Base-by-base conservation (phyloP, 495 filamentous ascomycete genomes). In the Penicillium ochrochloron region DNA sequence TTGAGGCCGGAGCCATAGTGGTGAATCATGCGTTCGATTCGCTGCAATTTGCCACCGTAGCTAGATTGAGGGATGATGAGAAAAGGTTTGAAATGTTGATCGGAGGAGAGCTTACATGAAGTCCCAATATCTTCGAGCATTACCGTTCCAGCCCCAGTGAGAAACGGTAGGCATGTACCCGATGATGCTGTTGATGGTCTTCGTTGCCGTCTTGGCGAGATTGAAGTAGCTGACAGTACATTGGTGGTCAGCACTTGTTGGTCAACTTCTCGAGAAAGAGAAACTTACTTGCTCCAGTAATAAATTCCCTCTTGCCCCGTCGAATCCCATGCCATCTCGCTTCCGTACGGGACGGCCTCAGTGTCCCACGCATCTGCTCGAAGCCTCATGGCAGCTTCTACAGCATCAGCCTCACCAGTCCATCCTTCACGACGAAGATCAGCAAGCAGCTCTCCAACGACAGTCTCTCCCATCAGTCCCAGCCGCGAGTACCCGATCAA, bases 141-240 rank as follows among this genome's bases (percentile, higher is more conserved):
- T 84, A 46, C 83, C 83, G 51, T 85, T 83, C 76, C 78, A 86
- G 29, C 78, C 83, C 83, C 83, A 86, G 64, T 84, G 82, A 6
- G 81, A 66, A 4, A 85, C 75, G 9, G 82, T 82, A 0, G 83
- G 83, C 72, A 75, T 82, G 66, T 79, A 85, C 6, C 80, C 83
- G 0, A 80, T 68, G 21, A 85, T 83, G 34, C 73, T 78, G 61
- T 83, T 74, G 48, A 86, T 71, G 0, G 83, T 80, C 53, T 83
- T 84, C 44, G 68, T 71, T 9, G 70, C 72, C 2, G 80, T 82
- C 19, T 61, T 52, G 9, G 65, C 70, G 66, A 78, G 69, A 35
- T 76, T 75, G 69, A 85, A 85, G 59, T 83, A 81, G 29, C 75
- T 79, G 53, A 23, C 25, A 11, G 34, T 25, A 21, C 1, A 25